Percentiles rank a stretch among this genome's conserved stretches.
phyloP scores from a whole-genome alignment of 2,329 filamentous ascomycete genomes.

The Claviceps digitariae region DNA sequence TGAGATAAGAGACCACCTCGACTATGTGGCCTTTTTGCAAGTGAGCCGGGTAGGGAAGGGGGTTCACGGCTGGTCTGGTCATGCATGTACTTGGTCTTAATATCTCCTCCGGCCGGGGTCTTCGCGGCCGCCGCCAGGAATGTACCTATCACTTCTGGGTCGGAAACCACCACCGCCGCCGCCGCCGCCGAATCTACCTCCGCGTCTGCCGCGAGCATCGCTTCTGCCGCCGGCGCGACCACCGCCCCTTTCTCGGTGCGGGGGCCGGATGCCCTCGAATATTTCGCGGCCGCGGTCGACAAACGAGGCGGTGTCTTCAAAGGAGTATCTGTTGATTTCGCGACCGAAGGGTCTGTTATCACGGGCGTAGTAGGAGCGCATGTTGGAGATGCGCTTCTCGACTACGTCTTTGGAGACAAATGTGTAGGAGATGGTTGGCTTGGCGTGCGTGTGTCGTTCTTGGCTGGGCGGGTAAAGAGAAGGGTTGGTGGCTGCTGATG shows the following conservation, averaged over 20 bases:
- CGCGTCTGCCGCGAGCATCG: conserved; percentile 15
- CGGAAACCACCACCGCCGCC: conserved; percentile 13
- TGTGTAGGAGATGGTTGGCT: conserved; percentile 30
- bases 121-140: conserved; percentile 6
- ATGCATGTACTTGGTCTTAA: not conserved
- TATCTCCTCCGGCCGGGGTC: not conserved
- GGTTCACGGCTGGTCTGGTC: no score
- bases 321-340: conserved; percentile 56
- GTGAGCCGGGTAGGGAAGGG: no score
- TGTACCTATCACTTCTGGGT: conserved; percentile 10
- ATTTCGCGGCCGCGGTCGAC: conserved; percentile 63
- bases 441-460: conserved; percentile 22
- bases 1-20: no score
- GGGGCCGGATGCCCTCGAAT: conserved; percentile 49
- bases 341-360: conserved; percentile 30
- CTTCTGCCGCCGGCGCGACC: conserved; percentile 13
- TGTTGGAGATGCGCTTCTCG: conserved; percentile 47
- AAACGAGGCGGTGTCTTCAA: conserved; percentile 51
- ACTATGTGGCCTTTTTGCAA: no score
- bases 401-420: conserved; percentile 53
- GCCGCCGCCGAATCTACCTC: conserved; percentile 17
- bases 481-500: conserved; percentile 9
- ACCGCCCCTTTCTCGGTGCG: conserved; percentile 33
- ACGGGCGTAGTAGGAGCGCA: conserved; percentile 33
- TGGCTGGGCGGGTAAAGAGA: not conserved